Evolutionary conservation across 2,329 filamentous ascomycete species (phyloP).

Genomic region (Alternaria novae-zelandiae): DNA sequence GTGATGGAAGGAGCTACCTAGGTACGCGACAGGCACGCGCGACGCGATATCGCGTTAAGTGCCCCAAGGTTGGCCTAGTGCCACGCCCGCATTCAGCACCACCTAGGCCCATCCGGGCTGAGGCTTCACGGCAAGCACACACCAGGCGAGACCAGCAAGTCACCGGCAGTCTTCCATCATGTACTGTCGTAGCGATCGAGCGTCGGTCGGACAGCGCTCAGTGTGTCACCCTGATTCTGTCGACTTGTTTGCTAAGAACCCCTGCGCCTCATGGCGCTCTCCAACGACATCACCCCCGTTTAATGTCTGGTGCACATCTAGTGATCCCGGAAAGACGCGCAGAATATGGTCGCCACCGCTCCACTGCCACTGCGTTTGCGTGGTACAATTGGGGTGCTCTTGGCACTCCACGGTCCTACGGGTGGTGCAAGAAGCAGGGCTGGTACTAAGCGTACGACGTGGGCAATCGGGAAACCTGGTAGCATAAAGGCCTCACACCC

Average conservation of each 20-base stretch:
- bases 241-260: constrained; percentile 12
- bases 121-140: neutral
- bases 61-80: constrained; percentile 8
- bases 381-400: neutral
- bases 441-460: neutral
- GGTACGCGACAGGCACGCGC: constrained; percentile 1
- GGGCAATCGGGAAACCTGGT: neutral
- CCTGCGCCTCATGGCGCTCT: neutral
- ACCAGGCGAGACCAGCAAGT: neutral
- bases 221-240: neutral
- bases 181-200: neutral
- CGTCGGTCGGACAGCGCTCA: neutral
- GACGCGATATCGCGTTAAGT: constrained; percentile 25
- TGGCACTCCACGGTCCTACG: neutral
- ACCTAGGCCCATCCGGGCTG: neutral
- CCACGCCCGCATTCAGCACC: neutral
- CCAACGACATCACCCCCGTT: neutral
- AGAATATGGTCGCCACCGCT: constrained; percentile 2
- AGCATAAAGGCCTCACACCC: neutral
- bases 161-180: neutral
- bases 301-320: neutral
- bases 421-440: constrained; percentile 8
- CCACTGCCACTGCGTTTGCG: constrained; percentile 21
- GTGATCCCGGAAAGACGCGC: constrained; percentile 3
- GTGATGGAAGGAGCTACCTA: constrained; percentile 17